phyloP scores from a whole-genome alignment of 2,329 filamentous ascomycete genomes.

The Geosmithia putterillii region DNA sequence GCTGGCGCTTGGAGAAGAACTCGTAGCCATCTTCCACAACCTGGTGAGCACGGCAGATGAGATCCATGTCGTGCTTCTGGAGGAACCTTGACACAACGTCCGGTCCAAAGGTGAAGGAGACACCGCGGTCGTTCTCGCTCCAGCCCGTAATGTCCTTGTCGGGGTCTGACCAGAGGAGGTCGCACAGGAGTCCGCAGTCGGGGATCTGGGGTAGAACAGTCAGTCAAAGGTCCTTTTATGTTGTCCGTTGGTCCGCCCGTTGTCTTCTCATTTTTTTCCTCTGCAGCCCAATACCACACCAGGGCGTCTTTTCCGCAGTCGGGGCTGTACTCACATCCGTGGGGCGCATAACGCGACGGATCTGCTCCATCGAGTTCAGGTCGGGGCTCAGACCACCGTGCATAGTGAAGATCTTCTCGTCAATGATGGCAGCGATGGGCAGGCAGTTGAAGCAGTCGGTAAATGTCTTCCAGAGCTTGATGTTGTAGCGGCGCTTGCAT shows the following conservation, averaged over 20 bases:
- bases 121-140: conserved; percentile 93
- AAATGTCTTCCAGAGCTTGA: conserved; percentile 98
- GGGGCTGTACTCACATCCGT: too few relatives aligned
- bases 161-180: conserved; percentile 93
- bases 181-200: conserved; percentile 90
- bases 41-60: conserved; percentile 97
- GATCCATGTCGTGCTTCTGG: conserved; percentile 87
- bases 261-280: too few relatives aligned
- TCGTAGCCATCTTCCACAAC: conserved; percentile 98
- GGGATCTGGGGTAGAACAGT: too few relatives aligned
- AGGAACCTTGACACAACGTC: conserved; percentile 96
- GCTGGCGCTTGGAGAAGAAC: conserved; percentile 88
- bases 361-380: conserved; percentile 94
- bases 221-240: too few relatives aligned
- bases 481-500: conserved; percentile 90
- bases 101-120: conserved; percentile 97
- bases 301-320: too few relatives aligned
- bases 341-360: conserved; percentile 85
- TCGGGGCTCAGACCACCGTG: conserved; percentile 90
- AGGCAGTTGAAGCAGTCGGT: conserved; percentile 93
- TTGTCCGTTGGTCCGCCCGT: too few relatives aligned
- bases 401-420: conserved; percentile 94
- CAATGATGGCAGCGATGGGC: conserved; percentile 92
- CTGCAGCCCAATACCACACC: too few relatives aligned
- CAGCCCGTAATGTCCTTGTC: conserved; percentile 97